These are phyloP conservation scores for Penicillium occitanis DNA, from an alignment of 2,329 filamentous ascomycete species.

Conservation along the genomic window DNA sequence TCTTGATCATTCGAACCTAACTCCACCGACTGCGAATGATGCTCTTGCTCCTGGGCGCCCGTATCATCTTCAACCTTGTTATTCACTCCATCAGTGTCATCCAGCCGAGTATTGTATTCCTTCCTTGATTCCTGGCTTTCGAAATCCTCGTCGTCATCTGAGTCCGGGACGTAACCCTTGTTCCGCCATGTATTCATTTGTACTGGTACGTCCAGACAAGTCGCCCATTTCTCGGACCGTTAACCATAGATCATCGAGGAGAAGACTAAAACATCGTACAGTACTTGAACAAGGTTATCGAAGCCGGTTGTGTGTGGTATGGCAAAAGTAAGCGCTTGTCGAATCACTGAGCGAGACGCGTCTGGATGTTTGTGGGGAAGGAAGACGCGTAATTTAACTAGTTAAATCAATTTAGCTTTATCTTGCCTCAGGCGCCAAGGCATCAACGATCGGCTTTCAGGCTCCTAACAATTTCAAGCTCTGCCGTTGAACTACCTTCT, in stretches of 20 bases:
- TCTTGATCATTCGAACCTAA: not conserved
- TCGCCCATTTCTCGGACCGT: constrained; percentile 39
- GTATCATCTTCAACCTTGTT: not conserved
- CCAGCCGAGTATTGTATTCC: not conserved
- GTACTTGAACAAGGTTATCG: not conserved
- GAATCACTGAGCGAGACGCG: constrained; percentile 17
- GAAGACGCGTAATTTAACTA: constrained; percentile 2
- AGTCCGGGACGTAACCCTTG: constrained; percentile 54
- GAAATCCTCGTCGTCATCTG: constrained; percentile 48
- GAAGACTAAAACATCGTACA: not conserved
- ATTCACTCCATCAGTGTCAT: not conserved
- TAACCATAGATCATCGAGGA: not conserved
- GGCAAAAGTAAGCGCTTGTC: not conserved
- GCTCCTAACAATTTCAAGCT: not conserved
- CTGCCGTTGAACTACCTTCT: not conserved
- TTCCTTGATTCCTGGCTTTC: constrained; percentile 34
- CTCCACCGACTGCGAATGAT: not conserved
- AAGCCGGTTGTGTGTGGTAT: not conserved
- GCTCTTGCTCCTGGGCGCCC: not conserved
- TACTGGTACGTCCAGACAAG: constrained; percentile 29
- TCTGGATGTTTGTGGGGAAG: constrained; percentile 19
- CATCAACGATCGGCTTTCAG: not conserved
- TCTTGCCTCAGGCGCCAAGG: not conserved
- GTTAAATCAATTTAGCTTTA: not conserved
- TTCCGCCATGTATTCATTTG: constrained; percentile 52